Evolutionary conservation across 169 alveolate genomes (phyloP), one percentile per base, ranked within the genome.

Genomic region (Cyclospora cayetanensis): DNA sequence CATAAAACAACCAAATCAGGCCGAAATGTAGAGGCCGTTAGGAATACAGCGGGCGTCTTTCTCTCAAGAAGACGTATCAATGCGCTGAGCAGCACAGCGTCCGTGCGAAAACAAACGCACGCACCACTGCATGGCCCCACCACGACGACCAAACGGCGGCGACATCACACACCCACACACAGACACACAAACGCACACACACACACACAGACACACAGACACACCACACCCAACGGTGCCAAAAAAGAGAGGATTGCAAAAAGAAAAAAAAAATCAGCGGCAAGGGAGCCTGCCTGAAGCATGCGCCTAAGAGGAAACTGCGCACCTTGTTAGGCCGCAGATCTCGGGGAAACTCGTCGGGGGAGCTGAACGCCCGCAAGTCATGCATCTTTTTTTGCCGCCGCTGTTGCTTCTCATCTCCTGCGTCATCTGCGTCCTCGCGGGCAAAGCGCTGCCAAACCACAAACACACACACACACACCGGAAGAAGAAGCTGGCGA

Each of bases 291-390:
- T 50, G 25, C 25, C 60, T 11, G 60, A 9, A 50, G 60, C 60
- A 18, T 50, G 60, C 60, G 25, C 9, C 25, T 11, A 50, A 9
- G 18, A 50, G 60, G 60, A 50, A 2, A 1, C 86, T 9, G 0
- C 29, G 20, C 34, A 89, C 93, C 60, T 77, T 74, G 66, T 46
- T 68, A 9, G 93, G 55, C 79, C 68, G 70, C 63, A 89, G 37
- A 35, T 89, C 93, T 35, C 68, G 41, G 5, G 93, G 93, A 5
- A 89, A 89, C 4, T 43, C 87, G 7, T 89, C 93, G 0, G 89
- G 90, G 29, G 79, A 31, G 22, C 35, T 1, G 80, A 89, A 89
- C 22, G 88, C 79, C 43, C 37, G 12, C 4, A 89, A 39, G 9
- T 74, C 93, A 18, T 74, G 65, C 93, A 89, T 89, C 34, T 89